Evolutionary conservation across 106 monocot genomes (phyloP).

Genomic region (Phalaenopsis aphrodite): DNA sequence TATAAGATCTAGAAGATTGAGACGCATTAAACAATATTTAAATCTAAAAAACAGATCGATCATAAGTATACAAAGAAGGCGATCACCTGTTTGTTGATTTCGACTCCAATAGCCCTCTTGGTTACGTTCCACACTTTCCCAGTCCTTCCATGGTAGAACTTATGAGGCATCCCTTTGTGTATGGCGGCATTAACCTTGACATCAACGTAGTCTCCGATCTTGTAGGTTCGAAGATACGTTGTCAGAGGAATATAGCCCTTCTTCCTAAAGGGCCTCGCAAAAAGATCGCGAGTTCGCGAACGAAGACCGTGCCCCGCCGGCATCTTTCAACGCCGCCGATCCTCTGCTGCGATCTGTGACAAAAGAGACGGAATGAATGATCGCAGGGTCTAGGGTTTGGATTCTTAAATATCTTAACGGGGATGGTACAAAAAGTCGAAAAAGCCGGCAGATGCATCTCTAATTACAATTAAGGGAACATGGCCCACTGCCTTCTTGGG

Average conservation of each 20-base stretch:
- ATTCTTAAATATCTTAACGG: neutral
- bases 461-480: neutral
- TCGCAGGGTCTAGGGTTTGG: neutral
- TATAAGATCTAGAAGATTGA: no score
- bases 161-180: conserved; percentile 69
- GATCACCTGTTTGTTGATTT: conserved; percentile 57
- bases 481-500: no score
- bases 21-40: neutral
- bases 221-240: conserved; percentile 61
- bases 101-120: conserved; percentile 55
- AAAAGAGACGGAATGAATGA: neutral
- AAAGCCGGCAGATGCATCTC: neutral
- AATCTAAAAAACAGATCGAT: neutral
- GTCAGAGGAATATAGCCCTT: conserved; percentile 73
- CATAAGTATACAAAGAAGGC: neutral
- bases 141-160: conserved; percentile 68
- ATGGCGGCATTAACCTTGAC: conserved; percentile 59
- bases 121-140: conserved; percentile 60
- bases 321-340: conserved; percentile 24
- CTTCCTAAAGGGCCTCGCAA: conserved; percentile 69
- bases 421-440: neutral
- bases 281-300: conserved; percentile 58
- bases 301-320: conserved; percentile 58
- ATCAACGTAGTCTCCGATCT: conserved; percentile 55
- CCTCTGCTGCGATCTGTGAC: neutral